phyloP scores from a whole-genome alignment of 192 early-diverging fungal genomes.

The Geranomyces variabilis region DNA sequence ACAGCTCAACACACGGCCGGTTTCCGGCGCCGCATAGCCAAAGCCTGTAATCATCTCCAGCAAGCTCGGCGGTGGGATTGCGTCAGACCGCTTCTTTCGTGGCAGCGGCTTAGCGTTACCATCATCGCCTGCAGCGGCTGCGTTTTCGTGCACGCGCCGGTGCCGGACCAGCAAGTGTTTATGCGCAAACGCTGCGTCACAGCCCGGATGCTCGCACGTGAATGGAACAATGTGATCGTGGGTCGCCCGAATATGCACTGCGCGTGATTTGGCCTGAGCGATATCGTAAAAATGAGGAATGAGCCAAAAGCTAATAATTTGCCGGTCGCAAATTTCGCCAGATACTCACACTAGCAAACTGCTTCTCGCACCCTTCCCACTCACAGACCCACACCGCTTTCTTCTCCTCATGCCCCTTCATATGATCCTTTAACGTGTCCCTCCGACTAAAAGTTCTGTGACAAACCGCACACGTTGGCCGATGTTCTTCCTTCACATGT shows the following conservation, averaged over 20 bases:
- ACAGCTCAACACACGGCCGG: constrained; percentile 12
- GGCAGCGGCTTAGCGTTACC: neutral
- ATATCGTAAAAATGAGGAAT: too few species aligned
- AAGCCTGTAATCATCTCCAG: constrained; percentile 21
- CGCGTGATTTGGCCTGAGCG: constrained; percentile 1
- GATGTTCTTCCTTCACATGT: constrained; percentile 27
- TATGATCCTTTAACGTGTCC: constrained; percentile 25
- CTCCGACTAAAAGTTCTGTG: constrained; percentile 16
- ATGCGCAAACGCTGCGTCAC: constrained; percentile 17
- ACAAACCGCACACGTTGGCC: constrained; percentile 18
- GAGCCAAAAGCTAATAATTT: too few species aligned
- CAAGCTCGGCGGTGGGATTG: constrained; percentile 13
- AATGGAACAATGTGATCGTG: constrained; percentile 19
- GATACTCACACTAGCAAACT: constrained; percentile 23
- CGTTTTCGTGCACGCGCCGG: constrained; percentile 15
- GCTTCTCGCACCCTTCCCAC: constrained; percentile 29
- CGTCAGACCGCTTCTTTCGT: constrained; percentile 23
- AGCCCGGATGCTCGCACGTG: constrained; percentile 17
- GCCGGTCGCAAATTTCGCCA: too few species aligned
- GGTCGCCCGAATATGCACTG: constrained; percentile 3
- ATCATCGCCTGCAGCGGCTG: neutral
- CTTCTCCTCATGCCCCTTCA: constrained; percentile 24
- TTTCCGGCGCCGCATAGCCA: constrained; percentile 15
- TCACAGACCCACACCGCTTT: constrained; percentile 18
- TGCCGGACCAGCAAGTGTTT: constrained; percentile 29